Evolutionary conservation across 768 basidiomycete species (phyloP), one percentile per base, ranked within the genome.

Genomic region (Leccinum sublutescens): DNA sequence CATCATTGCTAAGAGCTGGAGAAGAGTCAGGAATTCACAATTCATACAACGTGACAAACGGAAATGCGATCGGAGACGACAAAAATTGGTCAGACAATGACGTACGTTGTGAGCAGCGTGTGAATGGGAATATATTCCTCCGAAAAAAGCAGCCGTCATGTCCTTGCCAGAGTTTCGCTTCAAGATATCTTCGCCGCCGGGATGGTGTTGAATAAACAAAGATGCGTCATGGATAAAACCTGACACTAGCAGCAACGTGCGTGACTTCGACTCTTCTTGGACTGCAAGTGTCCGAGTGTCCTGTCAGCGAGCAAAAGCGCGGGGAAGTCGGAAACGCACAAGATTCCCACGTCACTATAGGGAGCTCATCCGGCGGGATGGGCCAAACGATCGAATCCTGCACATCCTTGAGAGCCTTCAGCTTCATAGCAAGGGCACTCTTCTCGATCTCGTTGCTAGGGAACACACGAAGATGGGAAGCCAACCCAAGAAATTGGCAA

Each of bases 141-240:
- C 94, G 69, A 88, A 91, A 78, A 95, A 95, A 2, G 89, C 82
- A 1, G 88, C 81, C 0, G 93, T 93, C 70, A 89, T 86, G 62
- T 95, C 93, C 67, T 85, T 87, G n/a, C 93, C 93, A 15, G 86
- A 79, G 60, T 78, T 84, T 27, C 74, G 75, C 55, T 76, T 72
- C 65, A 97, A 74, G 54, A 89, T 67, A 40, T 76, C 68, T 43
- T 77, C 77, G 15, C 94, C 94, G 23, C 94, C 94, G 0, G 94
- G 94, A 75, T 93, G 91, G 55, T 85, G 79, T 56, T 88, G 85
- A 34, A 86, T 62, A 70, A 95, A 94, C 11, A 79, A 71, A 4
- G 88, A 82, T 19, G 86, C 83, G 63, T 96, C 93, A 71, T 95
- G 92, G 62, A 97, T 88, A 77, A 91, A 95, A 12, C 94, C 94